Evolutionary conservation across 2,329 filamentous ascomycete species (phyloP).

Genomic region (Rhinocladiella mackenziei): DNA sequence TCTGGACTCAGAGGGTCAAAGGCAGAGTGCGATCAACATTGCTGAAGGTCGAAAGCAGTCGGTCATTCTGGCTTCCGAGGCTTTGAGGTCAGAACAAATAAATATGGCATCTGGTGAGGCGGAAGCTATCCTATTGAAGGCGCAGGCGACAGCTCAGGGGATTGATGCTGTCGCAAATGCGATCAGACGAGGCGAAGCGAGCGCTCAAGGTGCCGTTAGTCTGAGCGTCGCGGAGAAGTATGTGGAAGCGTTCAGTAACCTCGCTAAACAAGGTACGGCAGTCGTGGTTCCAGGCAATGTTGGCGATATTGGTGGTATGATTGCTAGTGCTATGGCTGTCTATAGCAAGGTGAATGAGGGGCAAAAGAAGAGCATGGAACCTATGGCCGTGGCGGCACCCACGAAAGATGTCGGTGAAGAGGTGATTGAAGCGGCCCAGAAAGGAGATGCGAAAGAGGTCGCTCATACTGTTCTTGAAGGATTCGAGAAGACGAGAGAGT

Average conservation of each 20-base stretch:
- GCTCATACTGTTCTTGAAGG: constrained; percentile 48
- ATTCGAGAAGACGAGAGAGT: constrained; percentile 44
- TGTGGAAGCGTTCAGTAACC: constrained; percentile 85
- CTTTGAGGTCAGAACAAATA: constrained; percentile 82
- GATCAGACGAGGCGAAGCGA: constrained; percentile 67
- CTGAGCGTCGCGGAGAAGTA: constrained; percentile 95
- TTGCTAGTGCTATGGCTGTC: constrained; percentile 89
- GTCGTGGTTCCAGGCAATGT: constrained; percentile 96
- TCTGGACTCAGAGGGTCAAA: constrained; percentile 91
- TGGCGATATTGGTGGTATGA: constrained; percentile 94
- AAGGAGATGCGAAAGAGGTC: constrained; percentile 40
- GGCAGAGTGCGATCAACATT: constrained; percentile 97
- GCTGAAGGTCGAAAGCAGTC: constrained; percentile 96
- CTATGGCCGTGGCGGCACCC: constrained; percentile 39
- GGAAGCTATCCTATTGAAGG: constrained; percentile 84
- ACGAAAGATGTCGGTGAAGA: constrained; percentile 24
- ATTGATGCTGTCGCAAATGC: constrained; percentile 79
- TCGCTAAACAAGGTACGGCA: constrained; percentile 92
- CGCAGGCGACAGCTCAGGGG: constrained; percentile 76
- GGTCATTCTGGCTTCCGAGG: constrained; percentile 93
- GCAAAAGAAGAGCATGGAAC: constrained; percentile 58
- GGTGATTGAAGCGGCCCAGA: constrained; percentile 35
- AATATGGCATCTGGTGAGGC: constrained; percentile 90
- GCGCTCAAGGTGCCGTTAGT: constrained; percentile 79
- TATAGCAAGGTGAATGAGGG: constrained; percentile 88